Evolutionary conservation across 1,284 basidiomycete species (phyloP).

Genomic region (Leucocoprinus gongylophorus): DNA sequence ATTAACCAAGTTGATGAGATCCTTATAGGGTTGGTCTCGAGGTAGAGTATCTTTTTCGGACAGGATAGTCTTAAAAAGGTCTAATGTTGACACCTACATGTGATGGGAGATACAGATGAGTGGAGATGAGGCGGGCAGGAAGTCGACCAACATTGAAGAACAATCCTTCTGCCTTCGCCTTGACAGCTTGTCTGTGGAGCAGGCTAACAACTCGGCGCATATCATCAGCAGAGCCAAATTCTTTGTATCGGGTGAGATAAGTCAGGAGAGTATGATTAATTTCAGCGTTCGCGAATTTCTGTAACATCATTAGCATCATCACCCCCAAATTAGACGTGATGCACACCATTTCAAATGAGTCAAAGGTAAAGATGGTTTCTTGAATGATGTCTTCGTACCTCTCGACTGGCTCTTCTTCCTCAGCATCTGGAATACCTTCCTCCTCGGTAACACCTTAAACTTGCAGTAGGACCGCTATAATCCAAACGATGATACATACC

Average conservation of each 20-base stretch:
- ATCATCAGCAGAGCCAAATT: conserved; percentile 71
- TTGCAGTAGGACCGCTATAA: conserved; percentile 3
- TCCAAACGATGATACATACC: conserved; percentile 26
- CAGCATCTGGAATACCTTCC: conserved; percentile 57
- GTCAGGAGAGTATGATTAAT: conserved; percentile 76
- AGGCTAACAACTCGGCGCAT: conserved; percentile 83
- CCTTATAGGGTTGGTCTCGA: conserved; percentile 71
- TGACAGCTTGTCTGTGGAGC: conserved; percentile 84
- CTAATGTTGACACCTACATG: conserved; percentile 73
- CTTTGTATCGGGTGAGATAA: conserved; percentile 76
- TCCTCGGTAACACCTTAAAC: conserved; percentile 40
- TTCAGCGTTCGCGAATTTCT: conserved; percentile 83
- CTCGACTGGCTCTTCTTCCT: conserved; percentile 45
- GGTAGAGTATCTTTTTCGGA: conserved; percentile 72
- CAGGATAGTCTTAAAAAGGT: conserved; percentile 79
- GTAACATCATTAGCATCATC: background rate
- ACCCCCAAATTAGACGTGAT: background rate
- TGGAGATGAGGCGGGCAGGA: conserved; percentile 10
- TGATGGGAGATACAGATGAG: conserved; percentile 14
- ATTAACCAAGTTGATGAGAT: conserved; percentile 75
- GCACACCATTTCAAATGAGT: conserved; percentile 79
- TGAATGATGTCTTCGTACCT: conserved; percentile 58
- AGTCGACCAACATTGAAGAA: conserved; percentile 74
- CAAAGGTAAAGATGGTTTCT: conserved; percentile 87
- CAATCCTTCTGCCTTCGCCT: conserved; percentile 82